Conservation (phyloP, 176 grass and related monocot species). For the Phoenix roebelenii region DNA sequence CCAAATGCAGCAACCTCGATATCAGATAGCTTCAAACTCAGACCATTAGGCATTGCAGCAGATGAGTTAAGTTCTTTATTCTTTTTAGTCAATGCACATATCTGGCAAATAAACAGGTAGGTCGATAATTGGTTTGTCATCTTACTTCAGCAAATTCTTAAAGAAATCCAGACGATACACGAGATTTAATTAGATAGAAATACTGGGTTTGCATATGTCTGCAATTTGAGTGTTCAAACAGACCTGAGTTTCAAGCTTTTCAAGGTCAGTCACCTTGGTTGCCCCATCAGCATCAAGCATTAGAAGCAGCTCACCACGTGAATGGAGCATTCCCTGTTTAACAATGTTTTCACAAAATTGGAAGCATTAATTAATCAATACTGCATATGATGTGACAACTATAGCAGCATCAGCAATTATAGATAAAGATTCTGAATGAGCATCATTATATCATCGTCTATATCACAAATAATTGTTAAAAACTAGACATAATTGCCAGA, state of each 20-base stretch:
- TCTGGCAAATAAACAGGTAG: constrained; percentile 22
- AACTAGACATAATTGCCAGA: background rate
- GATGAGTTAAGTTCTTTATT: constrained; percentile 14
- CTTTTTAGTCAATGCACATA: constrained; percentile 43
- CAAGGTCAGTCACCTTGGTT: constrained; percentile 86
- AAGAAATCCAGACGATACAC: too few relatives aligned
- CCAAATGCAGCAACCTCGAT: constrained; percentile 83
- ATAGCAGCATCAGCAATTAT: too few relatives aligned
- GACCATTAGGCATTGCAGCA: constrained; percentile 11
- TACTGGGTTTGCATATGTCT: too few relatives aligned
- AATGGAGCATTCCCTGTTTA: constrained; percentile 90
- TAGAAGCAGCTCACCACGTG: constrained; percentile 70
- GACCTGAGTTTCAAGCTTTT: constrained; percentile 93
- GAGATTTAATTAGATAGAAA: too few relatives aligned
- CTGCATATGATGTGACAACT: constrained; percentile 4
- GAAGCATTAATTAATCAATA: constrained; percentile 27
- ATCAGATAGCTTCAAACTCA: constrained; percentile 44
- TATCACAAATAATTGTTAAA: too few relatives aligned
- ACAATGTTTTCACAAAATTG: constrained; percentile 46
- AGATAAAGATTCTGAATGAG: too few relatives aligned
- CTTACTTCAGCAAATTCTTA: too few relatives aligned
- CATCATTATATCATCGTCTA: too few relatives aligned
- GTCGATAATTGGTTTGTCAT: too few relatives aligned
- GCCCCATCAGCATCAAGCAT: constrained; percentile 99
- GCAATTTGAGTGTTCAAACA: constrained; percentile 6